These are phyloP conservation scores for Cardiospermum halicacabum DNA, from an alignment of 345 rosid species.

Conservation along the genomic window DNA sequence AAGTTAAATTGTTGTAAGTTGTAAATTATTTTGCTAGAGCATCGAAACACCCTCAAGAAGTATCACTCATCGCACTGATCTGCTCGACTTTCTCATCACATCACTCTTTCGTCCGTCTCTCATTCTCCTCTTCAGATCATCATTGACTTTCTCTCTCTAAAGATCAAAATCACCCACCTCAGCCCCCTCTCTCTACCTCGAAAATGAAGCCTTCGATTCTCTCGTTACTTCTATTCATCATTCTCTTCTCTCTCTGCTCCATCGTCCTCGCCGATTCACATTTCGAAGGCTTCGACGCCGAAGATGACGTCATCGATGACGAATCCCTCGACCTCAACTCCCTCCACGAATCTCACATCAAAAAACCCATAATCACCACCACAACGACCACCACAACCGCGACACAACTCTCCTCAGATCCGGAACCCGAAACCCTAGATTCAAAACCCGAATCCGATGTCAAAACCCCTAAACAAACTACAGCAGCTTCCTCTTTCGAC, in stretches of 20 bases:
- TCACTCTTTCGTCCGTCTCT: too few species aligned
- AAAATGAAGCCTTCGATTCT: conserved; percentile 6
- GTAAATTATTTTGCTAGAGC: too few species aligned
- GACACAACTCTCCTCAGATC: conserved; percentile 28
- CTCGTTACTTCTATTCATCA: conserved; percentile 27
- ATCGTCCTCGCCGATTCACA: conserved; percentile 57
- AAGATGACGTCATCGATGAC: conserved; percentile 55
- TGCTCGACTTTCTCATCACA: too few species aligned
- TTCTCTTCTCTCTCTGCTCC: conserved; percentile 19
- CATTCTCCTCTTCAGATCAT: too few species aligned
- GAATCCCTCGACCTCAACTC: conserved; percentile 37
- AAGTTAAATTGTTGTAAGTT: too few species aligned
- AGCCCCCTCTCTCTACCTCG: background rate
- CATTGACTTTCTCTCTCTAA: background rate
- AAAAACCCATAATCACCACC: conserved; percentile 34
- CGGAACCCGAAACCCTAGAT: conserved; percentile 24
- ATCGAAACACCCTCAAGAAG: too few species aligned
- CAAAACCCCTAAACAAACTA: conserved; percentile 20
- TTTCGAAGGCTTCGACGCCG: conserved; percentile 97
- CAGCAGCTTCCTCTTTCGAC: conserved; percentile 49
- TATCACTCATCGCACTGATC: too few species aligned
- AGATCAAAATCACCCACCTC: background rate
- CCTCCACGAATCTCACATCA: conserved; percentile 50
- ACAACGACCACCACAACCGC: conserved; percentile 11
- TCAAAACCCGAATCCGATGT: conserved; percentile 17